Conservation (phyloP, 2,329 filamentous ascomycete genomes). For the Neonectria magnoliae region DNA sequence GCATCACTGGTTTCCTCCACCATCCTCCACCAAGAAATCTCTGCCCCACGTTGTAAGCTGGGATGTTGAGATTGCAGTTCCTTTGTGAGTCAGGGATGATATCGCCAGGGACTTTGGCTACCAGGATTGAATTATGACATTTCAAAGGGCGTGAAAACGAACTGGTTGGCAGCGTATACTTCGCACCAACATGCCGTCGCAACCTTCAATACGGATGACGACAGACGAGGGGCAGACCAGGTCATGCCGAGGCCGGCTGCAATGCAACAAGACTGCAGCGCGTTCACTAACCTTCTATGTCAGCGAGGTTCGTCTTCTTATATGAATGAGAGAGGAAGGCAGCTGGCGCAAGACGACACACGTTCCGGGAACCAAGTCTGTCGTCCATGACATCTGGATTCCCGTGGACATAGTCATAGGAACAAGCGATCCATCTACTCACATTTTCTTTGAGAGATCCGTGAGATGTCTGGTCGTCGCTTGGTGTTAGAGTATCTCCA, state of each 20-base stretch:
- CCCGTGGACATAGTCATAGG: no score
- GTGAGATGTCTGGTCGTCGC: no score
- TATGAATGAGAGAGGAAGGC: neutral
- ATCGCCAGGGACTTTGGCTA: neutral
- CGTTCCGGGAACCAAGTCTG: no score
- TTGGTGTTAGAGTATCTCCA: no score
- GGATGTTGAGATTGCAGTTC: constrained; percentile 6
- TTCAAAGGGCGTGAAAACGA: no score
- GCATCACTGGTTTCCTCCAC: constrained; percentile 2
- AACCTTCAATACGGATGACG: neutral
- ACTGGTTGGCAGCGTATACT: neutral
- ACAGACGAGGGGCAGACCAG: neutral
- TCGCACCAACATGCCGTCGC: neutral
- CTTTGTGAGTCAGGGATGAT: neutral
- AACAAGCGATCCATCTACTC: no score
- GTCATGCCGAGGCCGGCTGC: neutral
- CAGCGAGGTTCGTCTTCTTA: neutral
- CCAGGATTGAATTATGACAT: neutral
- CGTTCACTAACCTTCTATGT: neutral
- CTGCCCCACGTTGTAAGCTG: constrained; percentile 10
- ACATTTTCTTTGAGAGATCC: no score
- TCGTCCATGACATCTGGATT: no score
- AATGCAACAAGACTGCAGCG: neutral
- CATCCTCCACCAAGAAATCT: constrained; percentile 2
- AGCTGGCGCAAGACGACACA: no score